phyloP scores from a whole-genome alignment of 78 protist genomes.

The Tieghemostelium lacteum region DNA sequence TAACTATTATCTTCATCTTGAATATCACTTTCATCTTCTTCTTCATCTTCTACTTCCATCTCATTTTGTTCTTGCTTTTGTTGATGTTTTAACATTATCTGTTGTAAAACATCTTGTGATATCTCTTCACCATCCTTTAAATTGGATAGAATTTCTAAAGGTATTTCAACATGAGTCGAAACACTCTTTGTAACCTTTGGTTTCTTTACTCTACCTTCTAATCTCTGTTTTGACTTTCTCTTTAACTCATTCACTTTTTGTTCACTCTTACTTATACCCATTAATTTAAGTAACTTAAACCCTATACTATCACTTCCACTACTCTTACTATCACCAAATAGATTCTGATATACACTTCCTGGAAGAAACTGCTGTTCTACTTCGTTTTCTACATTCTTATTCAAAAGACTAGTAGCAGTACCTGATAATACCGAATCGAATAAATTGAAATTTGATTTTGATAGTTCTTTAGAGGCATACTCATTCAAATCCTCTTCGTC shows the following conservation, averaged over 20 bases:
- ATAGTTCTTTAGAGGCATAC: conserved; percentile 31
- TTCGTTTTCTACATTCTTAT: neutral
- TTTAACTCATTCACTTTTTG: neutral
- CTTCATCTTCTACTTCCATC: neutral
- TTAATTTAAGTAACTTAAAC: conserved; percentile 41
- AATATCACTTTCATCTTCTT: neutral
- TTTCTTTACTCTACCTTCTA: neutral
- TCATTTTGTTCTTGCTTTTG: neutral
- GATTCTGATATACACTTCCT: conserved; percentile 24
- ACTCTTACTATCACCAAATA: conserved; percentile 1
- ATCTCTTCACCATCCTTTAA: conserved; percentile 22
- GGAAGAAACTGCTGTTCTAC: no score
- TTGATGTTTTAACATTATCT: neutral
- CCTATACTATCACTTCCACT: conserved; percentile 68
- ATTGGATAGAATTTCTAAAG: neutral
- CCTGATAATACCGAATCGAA: neutral
- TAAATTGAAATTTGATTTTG: conserved; percentile 69
- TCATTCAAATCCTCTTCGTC: conserved; percentile 90
- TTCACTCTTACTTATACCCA: conserved; percentile 64
- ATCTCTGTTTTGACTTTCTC: neutral
- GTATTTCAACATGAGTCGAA: conserved; percentile 5
- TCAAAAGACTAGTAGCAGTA: no score
- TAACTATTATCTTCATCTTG: neutral
- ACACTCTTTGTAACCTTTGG: neutral
- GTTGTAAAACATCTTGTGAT: conserved; percentile 5